Conservation (phyloP, 78 protist genomes). For the Cyanophora paradoxa region DNA sequence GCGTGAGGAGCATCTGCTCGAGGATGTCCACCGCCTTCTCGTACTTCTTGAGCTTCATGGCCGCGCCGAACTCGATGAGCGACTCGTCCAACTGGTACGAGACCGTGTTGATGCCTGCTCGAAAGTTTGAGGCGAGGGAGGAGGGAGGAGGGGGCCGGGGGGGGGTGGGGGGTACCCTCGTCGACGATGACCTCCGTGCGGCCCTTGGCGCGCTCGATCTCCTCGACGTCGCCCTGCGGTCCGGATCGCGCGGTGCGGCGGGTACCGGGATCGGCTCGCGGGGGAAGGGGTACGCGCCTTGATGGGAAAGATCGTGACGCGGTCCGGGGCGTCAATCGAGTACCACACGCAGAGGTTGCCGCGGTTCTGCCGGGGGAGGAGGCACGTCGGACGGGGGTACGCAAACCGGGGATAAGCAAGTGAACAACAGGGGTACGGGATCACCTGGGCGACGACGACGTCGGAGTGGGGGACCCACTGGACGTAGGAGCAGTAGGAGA, state of each 20-base stretch:
- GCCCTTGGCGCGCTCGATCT: conserved; percentile 62
- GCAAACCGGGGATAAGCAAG: too few relatives aligned
- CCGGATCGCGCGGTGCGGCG: too few relatives aligned
- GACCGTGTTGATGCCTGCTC: conserved; percentile 44
- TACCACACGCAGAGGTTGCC: conserved; percentile 78
- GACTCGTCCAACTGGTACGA: conserved; percentile 28
- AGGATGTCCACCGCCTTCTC: conserved; percentile 29
- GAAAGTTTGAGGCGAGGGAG: too few relatives aligned
- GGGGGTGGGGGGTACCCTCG: too few relatives aligned
- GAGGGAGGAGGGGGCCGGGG: too few relatives aligned
- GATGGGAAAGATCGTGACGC: conserved; percentile 54
- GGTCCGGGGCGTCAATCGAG: conserved; percentile 58
- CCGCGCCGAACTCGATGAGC: conserved; percentile 68
- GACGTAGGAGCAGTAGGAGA: conserved; percentile 67
- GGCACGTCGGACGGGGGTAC: neutral
- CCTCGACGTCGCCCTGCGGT: conserved; percentile 83
- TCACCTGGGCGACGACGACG: conserved; percentile 82
- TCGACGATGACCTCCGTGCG: conserved; percentile 74
- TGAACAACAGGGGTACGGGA: too few relatives aligned
- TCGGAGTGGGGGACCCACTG: conserved; percentile 83
- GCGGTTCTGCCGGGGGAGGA: conserved; percentile 12
- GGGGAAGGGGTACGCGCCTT: too few relatives aligned
- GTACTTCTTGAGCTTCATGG: conserved; percentile 45
- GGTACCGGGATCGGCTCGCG: too few relatives aligned
- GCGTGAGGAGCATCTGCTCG: conserved; percentile 29